Conservation (phyloP, 768 basidiomycete genomes). For the Russula virescens region DNA sequence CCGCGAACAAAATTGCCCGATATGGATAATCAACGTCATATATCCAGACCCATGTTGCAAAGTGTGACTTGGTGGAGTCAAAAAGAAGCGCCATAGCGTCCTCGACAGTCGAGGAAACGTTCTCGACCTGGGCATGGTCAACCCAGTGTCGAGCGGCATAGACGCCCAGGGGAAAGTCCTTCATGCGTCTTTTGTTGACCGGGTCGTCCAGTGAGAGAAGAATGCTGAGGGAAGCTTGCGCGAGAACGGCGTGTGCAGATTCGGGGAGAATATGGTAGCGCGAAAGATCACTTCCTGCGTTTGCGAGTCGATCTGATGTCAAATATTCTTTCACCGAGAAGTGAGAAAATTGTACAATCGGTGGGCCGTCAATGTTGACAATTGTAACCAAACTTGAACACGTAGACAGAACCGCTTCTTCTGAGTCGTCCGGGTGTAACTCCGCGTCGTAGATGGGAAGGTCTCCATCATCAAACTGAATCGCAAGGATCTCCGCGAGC, state of each 20-base stretch:
- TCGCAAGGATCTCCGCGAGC: neutral
- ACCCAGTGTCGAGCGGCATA: constrained; percentile 4
- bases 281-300: neutral
- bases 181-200: neutral
- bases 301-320: neutral
- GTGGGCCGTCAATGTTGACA: neutral
- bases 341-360: neutral
- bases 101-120: neutral
- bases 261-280: neutral
- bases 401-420: neutral
- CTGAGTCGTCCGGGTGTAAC: neutral
- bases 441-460: neutral
- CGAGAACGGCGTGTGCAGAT: neutral
- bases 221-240: neutral
- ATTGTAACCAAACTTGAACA: constrained; percentile 5
- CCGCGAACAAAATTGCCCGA: neutral
- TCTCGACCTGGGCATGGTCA: neutral
- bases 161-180: neutral
- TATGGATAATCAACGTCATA: neutral
- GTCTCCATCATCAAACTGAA: neutral
- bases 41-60: neutral
- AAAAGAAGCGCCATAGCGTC: neutral
- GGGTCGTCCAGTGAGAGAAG: neutral
- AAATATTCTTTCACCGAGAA: constrained; percentile 4
- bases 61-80: neutral